Evolutionary conservation across 228 moss, liverwort and hornwort species (phyloP), one percentile per base, ranked within the genome.

Genomic region (Sphagnum fallax): DNA sequence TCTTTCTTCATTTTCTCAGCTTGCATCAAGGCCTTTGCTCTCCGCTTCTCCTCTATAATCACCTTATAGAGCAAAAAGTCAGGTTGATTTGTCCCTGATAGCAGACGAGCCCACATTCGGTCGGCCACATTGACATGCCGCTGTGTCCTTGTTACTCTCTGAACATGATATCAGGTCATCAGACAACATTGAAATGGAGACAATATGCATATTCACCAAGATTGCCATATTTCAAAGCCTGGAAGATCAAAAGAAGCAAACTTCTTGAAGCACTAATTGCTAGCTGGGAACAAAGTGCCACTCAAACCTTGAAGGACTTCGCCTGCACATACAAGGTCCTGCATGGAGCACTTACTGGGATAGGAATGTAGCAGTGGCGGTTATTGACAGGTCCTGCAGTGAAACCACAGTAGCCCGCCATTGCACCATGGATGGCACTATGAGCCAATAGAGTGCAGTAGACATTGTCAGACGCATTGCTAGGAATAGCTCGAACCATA

Each of bases 401-500:
- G 64, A 93, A 97, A 53, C 93, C 91, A 47, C 86, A 72, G 51
- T 84, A 97, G 18, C 96, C 96, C 51, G 96, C 91, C 96, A 93
- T 97, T 1, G 96, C 93, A 32, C 93, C 96, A 66, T 97, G 93
- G 60, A 91, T 93, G 57, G 93, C 96, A 82, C 96, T 93, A 11
- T 93, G 96, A 48, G 93, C 91, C 6, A 96, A 76, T 60, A 96
- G 84, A 57, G 96, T 96, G 79, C 96, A 96, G 67, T 96, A 96
- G 16, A 96, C 93, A 51, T 96, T 96, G 55, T 96, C 96, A 10
- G 96, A 93, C 32, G 93, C 96, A 74, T 93, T 96, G 80, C 96
- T 96, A 8, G 96, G 96, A 76, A 96, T 91, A 58, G 96, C 96
- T 75, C 96, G 89, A 80, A 96, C 87, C 96, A 96, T 96, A 66